phyloP scores from a whole-genome alignment of 345 rosid species.

The Boechera retrofracta region DNA sequence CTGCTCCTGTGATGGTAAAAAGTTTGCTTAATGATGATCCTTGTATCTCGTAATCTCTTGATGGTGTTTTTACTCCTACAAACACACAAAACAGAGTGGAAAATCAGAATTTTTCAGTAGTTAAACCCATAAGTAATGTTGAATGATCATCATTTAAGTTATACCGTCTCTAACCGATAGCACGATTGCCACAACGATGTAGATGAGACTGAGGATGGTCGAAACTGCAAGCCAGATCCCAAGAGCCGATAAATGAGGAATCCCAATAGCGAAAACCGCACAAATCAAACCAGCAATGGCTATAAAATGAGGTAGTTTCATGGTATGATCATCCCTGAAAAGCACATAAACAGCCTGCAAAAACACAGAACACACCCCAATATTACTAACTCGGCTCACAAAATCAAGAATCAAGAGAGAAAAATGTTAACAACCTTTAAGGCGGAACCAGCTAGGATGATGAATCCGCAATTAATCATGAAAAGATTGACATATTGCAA shows the following conservation, averaged over 20 bases:
- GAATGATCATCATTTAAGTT: constrained; percentile 27
- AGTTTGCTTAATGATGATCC: constrained; percentile 57
- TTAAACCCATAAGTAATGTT: neutral
- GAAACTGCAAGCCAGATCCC: constrained; percentile 90
- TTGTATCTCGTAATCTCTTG: constrained; percentile 75
- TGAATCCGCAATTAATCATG: constrained; percentile 80
- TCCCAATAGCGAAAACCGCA: constrained; percentile 71
- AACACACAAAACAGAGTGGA: constrained; percentile 12
- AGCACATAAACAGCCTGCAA: constrained; percentile 62
- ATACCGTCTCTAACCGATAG: constrained; percentile 76
- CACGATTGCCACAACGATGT: constrained; percentile 60
- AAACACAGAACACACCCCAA: constrained; percentile 7
- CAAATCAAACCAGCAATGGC: constrained; percentile 63
- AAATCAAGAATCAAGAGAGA: neutral
- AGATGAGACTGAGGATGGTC: constrained; percentile 67
- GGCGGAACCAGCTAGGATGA: constrained; percentile 79
- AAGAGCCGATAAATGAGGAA: constrained; percentile 86
- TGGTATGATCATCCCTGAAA: constrained; percentile 52
- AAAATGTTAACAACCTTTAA: constrained; percentile 60
- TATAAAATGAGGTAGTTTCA: constrained; percentile 62
- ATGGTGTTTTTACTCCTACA: constrained; percentile 65
- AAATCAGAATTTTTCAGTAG: constrained; percentile 1
- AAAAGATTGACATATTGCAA: constrained; percentile 80
- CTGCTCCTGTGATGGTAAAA: constrained; percentile 76
- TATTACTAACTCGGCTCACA: constrained; percentile 20